Base-by-base conservation (phyloP, 2,329 filamentous ascomycete species). In the Cercospora canescens region DNA sequence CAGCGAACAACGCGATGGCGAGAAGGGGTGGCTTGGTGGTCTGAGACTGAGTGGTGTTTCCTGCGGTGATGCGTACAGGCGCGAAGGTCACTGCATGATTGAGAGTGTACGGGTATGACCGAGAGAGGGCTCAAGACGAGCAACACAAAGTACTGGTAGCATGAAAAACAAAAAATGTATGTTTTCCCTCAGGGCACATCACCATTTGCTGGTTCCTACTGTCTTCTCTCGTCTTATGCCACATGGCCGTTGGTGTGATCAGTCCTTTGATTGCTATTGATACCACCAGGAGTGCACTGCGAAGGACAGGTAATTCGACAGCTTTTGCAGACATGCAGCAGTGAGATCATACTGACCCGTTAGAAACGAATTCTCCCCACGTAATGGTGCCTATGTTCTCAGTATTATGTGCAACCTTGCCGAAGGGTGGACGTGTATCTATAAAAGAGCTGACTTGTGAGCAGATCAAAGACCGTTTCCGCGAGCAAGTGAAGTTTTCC, bases 151-250 rank as follows among this genome's bases (percentile, higher is more conserved):
- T 60, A 60, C 35, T 41, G 9, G 37, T 60, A 60, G 57, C 57
- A 45, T 45, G 28, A 60, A 60, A 37, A n/a, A n/a, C n/a, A n/a
- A n/a, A 60, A 60, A 60, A 60, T 60, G 57, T 26, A 41, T 60
- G 57, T 48, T 28, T 60, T 37, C 57, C 57, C 28, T 28, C 6
- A 30, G 21, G 57, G 57, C 57, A 45, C 57, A 48, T 60, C 57
- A 60, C 21, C 35, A 41, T 16, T 60, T 24, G 6, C 14, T 37
- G n/a, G 48, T 39, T 34, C 57, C 57, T 3, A 18, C 12, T 48
- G 18, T 32, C 39, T 34, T 55, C 28, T 32, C 32, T 6, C 6
- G 5, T 3, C 2, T n/a, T 3, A 14, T n/a, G 6, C 16, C 7
- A 30, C 3, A 55, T 34, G 18, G 4, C 28, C 4, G 16, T 30